phyloP scores from a whole-genome alignment of 2,329 filamentous ascomycete species.

The Zasmidium cellare region DNA sequence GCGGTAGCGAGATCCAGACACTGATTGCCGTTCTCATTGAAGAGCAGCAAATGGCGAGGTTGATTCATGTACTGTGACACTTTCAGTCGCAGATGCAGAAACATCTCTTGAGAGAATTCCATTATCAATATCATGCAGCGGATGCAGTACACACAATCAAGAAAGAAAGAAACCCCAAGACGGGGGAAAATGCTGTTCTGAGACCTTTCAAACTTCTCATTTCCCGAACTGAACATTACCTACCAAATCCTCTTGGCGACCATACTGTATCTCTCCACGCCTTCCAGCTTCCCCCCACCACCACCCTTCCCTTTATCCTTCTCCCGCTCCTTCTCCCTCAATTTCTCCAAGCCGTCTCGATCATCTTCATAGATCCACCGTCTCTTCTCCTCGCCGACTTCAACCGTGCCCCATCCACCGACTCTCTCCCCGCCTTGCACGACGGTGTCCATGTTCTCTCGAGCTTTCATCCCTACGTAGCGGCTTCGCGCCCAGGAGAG shows the following conservation, averaged over 20 bases:
- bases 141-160: no score
- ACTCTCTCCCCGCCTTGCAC: constrained; percentile 68
- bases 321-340: constrained; percentile 60
- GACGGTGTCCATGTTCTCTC: constrained; percentile 50
- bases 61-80: neutral
- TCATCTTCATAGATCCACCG: constrained; percentile 87
- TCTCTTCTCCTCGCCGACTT: constrained; percentile 84
- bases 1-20: neutral
- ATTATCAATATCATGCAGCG: no score
- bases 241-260: constrained; percentile 96
- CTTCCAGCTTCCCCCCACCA: constrained; percentile 60
- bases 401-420: constrained; percentile 81
- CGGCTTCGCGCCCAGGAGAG: constrained; percentile 76
- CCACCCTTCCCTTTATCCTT: constrained; percentile 54
- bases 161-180: no score
- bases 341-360: constrained; percentile 63
- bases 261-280: constrained; percentile 85
- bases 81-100: no score
- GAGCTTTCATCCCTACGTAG: constrained; percentile 77
- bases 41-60: neutral
- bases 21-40: neutral
- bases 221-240: no score
- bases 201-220: no score
- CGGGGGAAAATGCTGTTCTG: no score
- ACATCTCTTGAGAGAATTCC: no score